Percentiles rank a stretch among this genome's conserved stretches.
These are phyloP conservation scores for Euphorbia schlechtendalii DNA, from an alignment of 441 rosid species.

Conservation along the genomic window DNA sequence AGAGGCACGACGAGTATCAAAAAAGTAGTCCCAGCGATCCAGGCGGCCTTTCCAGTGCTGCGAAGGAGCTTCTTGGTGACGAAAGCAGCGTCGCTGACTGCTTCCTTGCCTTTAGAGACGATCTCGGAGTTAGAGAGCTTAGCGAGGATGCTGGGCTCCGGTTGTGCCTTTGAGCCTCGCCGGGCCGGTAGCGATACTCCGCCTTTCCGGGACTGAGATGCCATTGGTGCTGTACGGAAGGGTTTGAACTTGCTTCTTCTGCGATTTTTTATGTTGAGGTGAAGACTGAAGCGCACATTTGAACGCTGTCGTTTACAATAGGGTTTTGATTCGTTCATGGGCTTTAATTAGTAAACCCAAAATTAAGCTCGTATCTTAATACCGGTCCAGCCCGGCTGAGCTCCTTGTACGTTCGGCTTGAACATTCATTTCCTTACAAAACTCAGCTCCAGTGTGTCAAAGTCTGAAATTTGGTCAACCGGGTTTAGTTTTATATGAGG, in stretches of 20 bases:
- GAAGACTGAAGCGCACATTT: no score
- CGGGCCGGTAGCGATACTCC: conserved; percentile 22
- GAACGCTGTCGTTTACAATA: conserved; percentile 7
- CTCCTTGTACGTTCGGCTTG: no score
- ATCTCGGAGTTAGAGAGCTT: conserved; percentile 39
- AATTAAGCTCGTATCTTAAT: no score
- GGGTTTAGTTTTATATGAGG: no score
- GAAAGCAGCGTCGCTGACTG: conserved; percentile 42
- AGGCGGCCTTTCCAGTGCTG: conserved; percentile 86
- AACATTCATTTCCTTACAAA: no score
- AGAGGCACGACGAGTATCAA: conserved; percentile 65
- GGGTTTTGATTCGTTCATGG: no score
- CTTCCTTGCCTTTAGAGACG: conserved; percentile 49
- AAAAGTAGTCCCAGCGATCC: conserved; percentile 85
- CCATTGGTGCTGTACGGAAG: conserved; percentile 10
- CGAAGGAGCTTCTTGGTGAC: conserved; percentile 59
- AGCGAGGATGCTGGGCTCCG: conserved; percentile 28
- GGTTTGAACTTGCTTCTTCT: background rate
- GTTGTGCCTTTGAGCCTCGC: conserved; percentile 18
- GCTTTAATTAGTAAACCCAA: no score
- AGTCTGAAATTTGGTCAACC: no score
- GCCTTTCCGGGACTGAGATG: conserved; percentile 22
- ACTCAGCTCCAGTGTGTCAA: no score
- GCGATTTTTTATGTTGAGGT: no score
- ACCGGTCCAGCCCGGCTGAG: no score